Evolutionary conservation across 208 protist genomes (phyloP).

Genomic region (Wallacemonas collosoma): DNA sequence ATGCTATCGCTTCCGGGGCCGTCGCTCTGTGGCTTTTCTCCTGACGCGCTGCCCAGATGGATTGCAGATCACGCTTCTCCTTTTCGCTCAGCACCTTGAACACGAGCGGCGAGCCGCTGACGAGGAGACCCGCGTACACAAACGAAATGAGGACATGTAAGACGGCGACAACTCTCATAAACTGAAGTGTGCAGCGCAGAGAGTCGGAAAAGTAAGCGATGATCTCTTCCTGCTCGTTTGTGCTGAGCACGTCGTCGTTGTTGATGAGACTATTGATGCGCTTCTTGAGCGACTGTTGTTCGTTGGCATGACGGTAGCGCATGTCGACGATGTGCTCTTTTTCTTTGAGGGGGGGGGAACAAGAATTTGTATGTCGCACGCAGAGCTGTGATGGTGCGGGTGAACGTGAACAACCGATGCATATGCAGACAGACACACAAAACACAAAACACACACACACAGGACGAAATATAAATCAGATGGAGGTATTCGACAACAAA

Average conservation of each 20-base stretch:
- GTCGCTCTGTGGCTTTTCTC: not conserved
- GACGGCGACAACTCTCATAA: slow-evolving; percentile 48
- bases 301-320: slow-evolving; percentile 54
- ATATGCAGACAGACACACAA: no score
- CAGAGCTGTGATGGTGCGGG: not conserved
- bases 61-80: slow-evolving; percentile 6
- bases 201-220: slow-evolving; percentile 56
- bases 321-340: slow-evolving; percentile 10
- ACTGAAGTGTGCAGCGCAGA: slow-evolving; percentile 36
- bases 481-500: no score
- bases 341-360: not conserved
- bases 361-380: no score
- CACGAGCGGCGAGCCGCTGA: slow-evolving; percentile 44
- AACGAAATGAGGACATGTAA: slow-evolving; percentile 54
- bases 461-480: no score
- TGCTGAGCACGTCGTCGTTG: slow-evolving; percentile 56
- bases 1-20: not conserved
- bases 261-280: slow-evolving; percentile 38
- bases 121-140: slow-evolving; percentile 54
- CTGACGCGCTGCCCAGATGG: not conserved
- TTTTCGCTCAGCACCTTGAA: slow-evolving; percentile 33
- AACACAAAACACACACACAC: no score
- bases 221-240: slow-evolving; percentile 69
- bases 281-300: slow-evolving; percentile 25
- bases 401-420: not conserved